Evolutionary conservation across 2,329 filamentous ascomycete genomes (phyloP).

Genomic region (Fusarium sp.): DNA sequence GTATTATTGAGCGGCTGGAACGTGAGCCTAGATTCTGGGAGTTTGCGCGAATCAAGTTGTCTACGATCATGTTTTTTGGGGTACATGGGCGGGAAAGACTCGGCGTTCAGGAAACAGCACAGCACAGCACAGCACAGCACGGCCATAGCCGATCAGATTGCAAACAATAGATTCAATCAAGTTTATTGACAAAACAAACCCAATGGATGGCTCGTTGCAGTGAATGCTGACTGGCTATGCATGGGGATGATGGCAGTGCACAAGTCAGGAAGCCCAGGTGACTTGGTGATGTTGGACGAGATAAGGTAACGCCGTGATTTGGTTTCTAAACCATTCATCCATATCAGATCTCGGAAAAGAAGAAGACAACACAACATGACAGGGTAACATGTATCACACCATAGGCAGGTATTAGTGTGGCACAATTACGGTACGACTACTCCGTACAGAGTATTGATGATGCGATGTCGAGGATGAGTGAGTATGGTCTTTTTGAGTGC

Average conservation of each 20-base stretch:
- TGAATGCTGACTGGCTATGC: background rate
- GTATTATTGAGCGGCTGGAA: conserved; percentile 8
- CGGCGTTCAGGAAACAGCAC: conserved; percentile 39
- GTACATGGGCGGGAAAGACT: conserved; percentile 38
- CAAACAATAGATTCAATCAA: conserved; percentile 14
- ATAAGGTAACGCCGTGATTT: conserved; percentile 2
- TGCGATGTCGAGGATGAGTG: background rate
- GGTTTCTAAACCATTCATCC: background rate
- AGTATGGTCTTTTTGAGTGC: background rate
- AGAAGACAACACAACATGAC: conserved; percentile 8
- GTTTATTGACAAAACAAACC: background rate
- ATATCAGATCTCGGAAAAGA: conserved; percentile 18
- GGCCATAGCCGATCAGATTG: conserved; percentile 25
- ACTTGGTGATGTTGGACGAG: conserved; percentile 4
- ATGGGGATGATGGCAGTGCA: background rate
- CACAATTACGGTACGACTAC: background rate
- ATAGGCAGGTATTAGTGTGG: conserved; percentile 4
- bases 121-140: conserved; percentile 2
- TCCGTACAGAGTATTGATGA: background rate
- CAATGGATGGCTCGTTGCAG: background rate
- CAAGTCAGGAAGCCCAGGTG: conserved; percentile 11
- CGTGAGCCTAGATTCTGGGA: conserved; percentile 3
- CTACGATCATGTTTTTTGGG: conserved; percentile 3
- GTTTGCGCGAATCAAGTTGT: conserved; percentile 10
- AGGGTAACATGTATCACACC: conserved; percentile 19